phyloP scores from a whole-genome alignment of 2,329 filamentous ascomycete genomes.

The Cladosporium sp. region DNA sequence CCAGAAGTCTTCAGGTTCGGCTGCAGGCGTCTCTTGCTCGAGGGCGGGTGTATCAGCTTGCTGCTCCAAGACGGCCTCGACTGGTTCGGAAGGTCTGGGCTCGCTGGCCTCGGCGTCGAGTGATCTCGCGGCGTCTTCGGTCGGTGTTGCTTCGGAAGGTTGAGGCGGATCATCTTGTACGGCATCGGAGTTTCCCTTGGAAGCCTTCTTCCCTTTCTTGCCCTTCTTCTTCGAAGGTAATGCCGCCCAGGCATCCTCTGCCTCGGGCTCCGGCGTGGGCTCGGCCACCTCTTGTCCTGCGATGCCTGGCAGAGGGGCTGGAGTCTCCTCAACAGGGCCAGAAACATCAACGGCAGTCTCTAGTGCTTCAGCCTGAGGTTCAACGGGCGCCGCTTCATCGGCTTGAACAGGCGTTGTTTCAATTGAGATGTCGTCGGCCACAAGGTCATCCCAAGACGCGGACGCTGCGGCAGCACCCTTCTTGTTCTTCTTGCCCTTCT shows the following conservation, averaged over 20 bases:
- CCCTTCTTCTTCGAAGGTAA: slow-evolving; percentile 22
- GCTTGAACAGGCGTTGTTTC: not conserved
- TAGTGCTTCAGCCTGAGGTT: not conserved
- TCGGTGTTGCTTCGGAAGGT: not conserved
- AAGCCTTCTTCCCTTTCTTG: slow-evolving; percentile 28
- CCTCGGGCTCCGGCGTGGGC: slow-evolving; percentile 18
- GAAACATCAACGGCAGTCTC: not conserved
- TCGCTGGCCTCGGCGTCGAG: not conserved
- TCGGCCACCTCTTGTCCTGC: slow-evolving; percentile 1
- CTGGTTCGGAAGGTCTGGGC: not conserved
- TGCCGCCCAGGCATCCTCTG: slow-evolving; percentile 21
- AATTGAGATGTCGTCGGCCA: not conserved
- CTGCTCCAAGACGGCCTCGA: not conserved
- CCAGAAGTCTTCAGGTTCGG: slow-evolving; percentile 4
- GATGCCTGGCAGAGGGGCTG: not conserved
- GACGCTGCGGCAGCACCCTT: not conserved
- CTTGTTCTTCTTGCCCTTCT: slow-evolving; percentile 1
- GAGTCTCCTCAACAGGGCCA: not conserved
- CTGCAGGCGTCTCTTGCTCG: not conserved
- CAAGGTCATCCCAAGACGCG: slow-evolving; percentile 9
- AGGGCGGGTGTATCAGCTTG: not conserved
- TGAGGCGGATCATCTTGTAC: not conserved
- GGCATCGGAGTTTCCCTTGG: not conserved
- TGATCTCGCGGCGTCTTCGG: not conserved
- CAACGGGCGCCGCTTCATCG: not conserved